These are phyloP conservation scores for Acacia concinna DNA, from an alignment of 331 rosid species.

Conservation along the genomic window DNA sequence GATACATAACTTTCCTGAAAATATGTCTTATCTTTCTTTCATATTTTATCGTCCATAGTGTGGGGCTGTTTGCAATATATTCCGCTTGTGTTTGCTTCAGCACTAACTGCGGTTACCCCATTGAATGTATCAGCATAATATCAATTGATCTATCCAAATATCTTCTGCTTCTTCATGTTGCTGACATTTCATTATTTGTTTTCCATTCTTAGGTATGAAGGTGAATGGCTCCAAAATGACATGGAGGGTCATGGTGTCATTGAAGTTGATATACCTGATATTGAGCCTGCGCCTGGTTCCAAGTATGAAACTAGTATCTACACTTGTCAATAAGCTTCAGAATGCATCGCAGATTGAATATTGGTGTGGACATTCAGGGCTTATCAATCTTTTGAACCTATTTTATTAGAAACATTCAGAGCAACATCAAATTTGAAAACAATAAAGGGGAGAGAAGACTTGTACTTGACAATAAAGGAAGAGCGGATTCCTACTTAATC, in stretches of 20 bases:
- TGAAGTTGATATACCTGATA: slow-evolving; percentile 89
- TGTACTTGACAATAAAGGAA: not conserved
- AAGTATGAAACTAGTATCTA: slow-evolving; percentile 51
- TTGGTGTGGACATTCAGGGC: not conserved
- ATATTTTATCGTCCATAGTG: slow-evolving; percentile 16
- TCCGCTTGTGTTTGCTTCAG: not conserved
- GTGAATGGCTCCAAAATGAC: slow-evolving; percentile 90
- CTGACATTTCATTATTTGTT: slow-evolving; percentile 23
- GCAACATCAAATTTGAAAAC: not conserved
- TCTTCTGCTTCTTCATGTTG: slow-evolving; percentile 25
- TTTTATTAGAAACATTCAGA: not conserved
- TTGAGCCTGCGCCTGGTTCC: slow-evolving; percentile 93
- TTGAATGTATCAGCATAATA: slow-evolving; percentile 4
- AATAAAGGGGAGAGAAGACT: not conserved
- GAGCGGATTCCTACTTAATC: not conserved
- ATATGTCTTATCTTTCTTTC: not conserved
- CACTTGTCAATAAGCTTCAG: slow-evolving; percentile 15
- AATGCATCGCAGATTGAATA: slow-evolving; percentile 16
- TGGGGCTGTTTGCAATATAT: not conserved
- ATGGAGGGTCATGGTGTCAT: slow-evolving; percentile 92
- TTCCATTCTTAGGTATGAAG: slow-evolving; percentile 74
- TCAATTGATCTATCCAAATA: slow-evolving; percentile 15
- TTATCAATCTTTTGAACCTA: not conserved
- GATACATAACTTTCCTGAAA: not conserved
- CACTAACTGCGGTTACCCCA: not conserved